Conservation (phyloP, 805 yeast species). For the Candida succiphila region DNA sequence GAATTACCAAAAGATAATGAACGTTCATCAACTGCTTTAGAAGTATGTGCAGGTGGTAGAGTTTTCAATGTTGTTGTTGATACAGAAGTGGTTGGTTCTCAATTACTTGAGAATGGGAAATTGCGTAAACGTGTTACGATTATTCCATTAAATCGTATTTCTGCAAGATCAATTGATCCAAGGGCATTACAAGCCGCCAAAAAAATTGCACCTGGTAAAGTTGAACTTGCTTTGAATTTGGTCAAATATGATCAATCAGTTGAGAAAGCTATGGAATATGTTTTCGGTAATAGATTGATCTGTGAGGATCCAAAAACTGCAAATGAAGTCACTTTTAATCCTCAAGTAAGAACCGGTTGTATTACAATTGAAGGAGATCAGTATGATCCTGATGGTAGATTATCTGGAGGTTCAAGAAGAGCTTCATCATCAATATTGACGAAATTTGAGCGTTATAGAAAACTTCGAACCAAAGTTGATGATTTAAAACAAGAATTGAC, state of each 20-base stretch:
- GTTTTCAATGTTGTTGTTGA: constrained; percentile 88
- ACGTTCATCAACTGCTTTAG: constrained; percentile 72
- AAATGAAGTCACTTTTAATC: constrained; percentile 78
- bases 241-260: constrained; percentile 67
- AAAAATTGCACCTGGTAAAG: constrained; percentile 69
- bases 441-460: constrained; percentile 50
- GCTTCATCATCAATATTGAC: constrained; percentile 46
- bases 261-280: constrained; percentile 75
- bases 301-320: constrained; percentile 88
- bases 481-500: constrained; percentile 29
- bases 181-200: constrained; percentile 57
- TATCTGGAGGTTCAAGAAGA: constrained; percentile 88
- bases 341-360: constrained; percentile 66
- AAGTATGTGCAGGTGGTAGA: constrained; percentile 89
- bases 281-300: constrained; percentile 83
- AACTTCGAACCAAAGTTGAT: constrained; percentile 32
- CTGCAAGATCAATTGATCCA: constrained; percentile 44
- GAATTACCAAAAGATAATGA: constrained; percentile 43
- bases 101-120: constrained; percentile 67
- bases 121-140: constrained; percentile 79
- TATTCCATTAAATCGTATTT: constrained; percentile 82
- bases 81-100: constrained; percentile 75
- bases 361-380: constrained; percentile 90
- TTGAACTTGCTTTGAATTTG: constrained; percentile 80
- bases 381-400: constrained; percentile 92